Evolutionary conservation across 805 yeast genomes (phyloP).

Genomic region (Danielia reshetovae): DNA sequence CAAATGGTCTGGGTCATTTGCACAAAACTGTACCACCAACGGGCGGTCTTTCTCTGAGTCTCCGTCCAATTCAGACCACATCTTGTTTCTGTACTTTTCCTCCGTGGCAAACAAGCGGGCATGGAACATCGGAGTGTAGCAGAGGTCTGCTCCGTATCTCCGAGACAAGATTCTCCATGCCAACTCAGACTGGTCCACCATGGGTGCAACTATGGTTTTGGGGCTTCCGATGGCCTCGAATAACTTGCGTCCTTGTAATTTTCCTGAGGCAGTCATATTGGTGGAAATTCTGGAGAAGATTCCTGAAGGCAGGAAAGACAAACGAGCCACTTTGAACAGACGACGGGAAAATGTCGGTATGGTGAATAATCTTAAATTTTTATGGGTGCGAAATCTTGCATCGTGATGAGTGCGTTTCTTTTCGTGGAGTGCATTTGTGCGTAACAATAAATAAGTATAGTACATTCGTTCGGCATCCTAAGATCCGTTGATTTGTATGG

Average conservation of each 20-base stretch:
- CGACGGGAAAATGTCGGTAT: too few relatives aligned
- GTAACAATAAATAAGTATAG: background rate
- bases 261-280: constrained; percentile 15
- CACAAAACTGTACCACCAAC: constrained; percentile 90
- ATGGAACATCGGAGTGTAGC: constrained; percentile 97
- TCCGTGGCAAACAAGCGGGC: constrained; percentile 85
- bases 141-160: constrained; percentile 84
- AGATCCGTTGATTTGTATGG: constrained; percentile 8
- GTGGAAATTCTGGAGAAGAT: constrained; percentile 1
- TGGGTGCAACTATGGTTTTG: constrained; percentile 87
- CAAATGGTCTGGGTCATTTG: constrained; percentile 86
- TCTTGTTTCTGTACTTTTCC: constrained; percentile 71
- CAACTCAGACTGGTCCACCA: constrained; percentile 96
- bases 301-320: background rate
- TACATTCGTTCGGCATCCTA: background rate
- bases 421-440: too few relatives aligned
- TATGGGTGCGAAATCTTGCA: too few relatives aligned
- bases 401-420: too few relatives aligned
- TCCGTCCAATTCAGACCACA: constrained; percentile 75
- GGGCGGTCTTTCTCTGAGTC: constrained; percentile 70
- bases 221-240: constrained; percentile 72
- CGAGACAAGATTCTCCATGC: constrained; percentile 92
- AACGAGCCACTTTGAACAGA: constrained; percentile 1
- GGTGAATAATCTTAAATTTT: too few relatives aligned
- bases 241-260: constrained; percentile 58